phyloP scores from a whole-genome alignment of 768 basidiomycete genomes.

The Cubamyces lactineus region DNA sequence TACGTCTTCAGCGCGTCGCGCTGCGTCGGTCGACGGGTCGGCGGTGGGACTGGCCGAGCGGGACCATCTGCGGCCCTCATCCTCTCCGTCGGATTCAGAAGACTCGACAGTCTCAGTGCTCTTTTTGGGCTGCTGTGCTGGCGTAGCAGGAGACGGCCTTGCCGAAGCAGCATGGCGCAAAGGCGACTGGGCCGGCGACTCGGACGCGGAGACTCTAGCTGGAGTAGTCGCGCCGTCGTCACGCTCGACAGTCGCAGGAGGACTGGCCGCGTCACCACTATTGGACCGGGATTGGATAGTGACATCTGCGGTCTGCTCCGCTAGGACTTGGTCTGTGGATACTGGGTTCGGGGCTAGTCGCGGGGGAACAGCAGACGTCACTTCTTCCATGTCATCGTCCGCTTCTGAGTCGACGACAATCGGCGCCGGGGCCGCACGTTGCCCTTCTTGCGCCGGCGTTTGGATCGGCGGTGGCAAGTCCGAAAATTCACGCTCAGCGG shows the following conservation, averaged over 20 bases:
- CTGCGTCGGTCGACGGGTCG: conserved; percentile 4
- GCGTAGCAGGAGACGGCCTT: neutral
- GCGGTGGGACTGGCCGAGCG: conserved; percentile 41
- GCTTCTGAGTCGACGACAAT: conserved; percentile 14
- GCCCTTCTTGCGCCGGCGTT: neutral
- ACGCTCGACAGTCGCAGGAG: neutral
- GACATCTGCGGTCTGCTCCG: neutral
- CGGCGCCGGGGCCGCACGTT: neutral
- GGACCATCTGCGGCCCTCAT: conserved; percentile 42
- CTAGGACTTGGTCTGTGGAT: neutral
- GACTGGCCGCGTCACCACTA: neutral
- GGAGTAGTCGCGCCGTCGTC: neutral
- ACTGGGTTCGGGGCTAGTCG: neutral
- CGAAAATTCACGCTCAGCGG: too few relatives aligned
- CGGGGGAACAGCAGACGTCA: conserved; percentile 19
- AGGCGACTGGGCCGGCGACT: neutral
- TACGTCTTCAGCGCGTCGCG: conserved; percentile 34
- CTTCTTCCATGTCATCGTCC: conserved; percentile 50
- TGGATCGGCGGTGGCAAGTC: neutral
- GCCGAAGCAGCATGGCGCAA: neutral
- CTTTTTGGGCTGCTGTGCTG: neutral
- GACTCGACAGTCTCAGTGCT: neutral
- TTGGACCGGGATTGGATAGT: neutral
- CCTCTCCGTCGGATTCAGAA: conserved; percentile 27
- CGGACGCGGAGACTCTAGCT: neutral